Percentiles rank a stretch among this genome's conserved stretches.
These are phyloP conservation scores for Neltuma alba DNA, from an alignment of 306 rosid genomes.

Conservation along the genomic window DNA sequence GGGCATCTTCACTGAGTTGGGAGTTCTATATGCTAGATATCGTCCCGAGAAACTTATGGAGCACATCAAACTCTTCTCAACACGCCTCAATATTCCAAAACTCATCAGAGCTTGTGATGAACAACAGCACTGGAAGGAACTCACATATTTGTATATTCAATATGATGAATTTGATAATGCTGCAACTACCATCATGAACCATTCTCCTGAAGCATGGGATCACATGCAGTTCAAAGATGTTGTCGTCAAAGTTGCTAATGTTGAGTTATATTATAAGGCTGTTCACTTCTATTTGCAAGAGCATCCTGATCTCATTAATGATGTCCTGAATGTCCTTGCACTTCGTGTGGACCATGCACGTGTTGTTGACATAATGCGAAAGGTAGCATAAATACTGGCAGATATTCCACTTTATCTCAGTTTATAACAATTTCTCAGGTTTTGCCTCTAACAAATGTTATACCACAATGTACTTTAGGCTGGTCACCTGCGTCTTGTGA, in stretches of 20 bases:
- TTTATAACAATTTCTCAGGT: background rate
- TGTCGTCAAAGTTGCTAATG: constrained; percentile 90
- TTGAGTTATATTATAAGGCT: constrained; percentile 94
- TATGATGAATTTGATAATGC: constrained; percentile 99
- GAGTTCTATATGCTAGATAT: constrained; percentile 97
- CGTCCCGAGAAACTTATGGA: constrained; percentile 99
- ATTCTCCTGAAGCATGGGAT: constrained; percentile 99
- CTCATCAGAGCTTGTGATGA: constrained; percentile 98
- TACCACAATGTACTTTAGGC: constrained; percentile 56
- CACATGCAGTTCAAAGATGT: constrained; percentile 99
- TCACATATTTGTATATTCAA: constrained; percentile 94
- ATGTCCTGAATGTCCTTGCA: constrained; percentile 96
- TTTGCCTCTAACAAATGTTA: constrained; percentile 19
- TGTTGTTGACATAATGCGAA: constrained; percentile 96
- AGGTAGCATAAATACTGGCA: constrained; percentile 51
- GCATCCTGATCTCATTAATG: constrained; percentile 97
- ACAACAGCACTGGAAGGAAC: constrained; percentile 97
- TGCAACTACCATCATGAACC: constrained; percentile 99
- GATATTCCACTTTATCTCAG: constrained; percentile 3
- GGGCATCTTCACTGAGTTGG: constrained; percentile 98
- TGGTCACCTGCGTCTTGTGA: constrained; percentile 95
- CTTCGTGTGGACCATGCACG: constrained; percentile 98
- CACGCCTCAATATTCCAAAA: constrained; percentile 97
- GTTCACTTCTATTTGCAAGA: constrained; percentile 99
- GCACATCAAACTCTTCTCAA: constrained; percentile 95